Evolutionary conservation across 1,139 yeast genomes (phyloP), one percentile per base, ranked within the genome.

Genomic region (Diutina sp.): DNA sequence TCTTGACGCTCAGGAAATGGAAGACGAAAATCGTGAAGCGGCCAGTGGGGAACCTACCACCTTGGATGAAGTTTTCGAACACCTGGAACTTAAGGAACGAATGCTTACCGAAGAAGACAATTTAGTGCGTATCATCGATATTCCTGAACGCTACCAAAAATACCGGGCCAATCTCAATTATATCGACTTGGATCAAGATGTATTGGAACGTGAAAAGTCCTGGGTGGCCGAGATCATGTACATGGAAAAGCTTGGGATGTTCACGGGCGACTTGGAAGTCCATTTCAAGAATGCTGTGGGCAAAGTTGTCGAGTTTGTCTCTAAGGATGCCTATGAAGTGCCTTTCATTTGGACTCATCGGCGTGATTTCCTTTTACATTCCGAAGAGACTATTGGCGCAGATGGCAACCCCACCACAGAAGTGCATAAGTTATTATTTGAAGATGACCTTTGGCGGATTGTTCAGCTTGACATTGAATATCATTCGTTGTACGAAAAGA

Each of bases 301-400:
- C 32, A 83, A 86, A 61, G 91, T 87, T 1, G 83, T 93, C 48
- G 90, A 82, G 61, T 90, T 90, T 65, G 74, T 93, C 46, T 78
- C 90, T 12, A 84, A 82, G 62, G 96, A 90, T 56, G 78, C 85
- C 57, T 78, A 86, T 60, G 99, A 93, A 67, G 96, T 93, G 4
- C 98, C 99, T n/a, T 89, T 90, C 66, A 90, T 93, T 59, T 91
- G 96, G 89, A 86, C 91, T 46, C 96, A 90, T 66, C 87, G 98
- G 68, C 87, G 95, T 69, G 98, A 93, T 69, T 90, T 87, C 67
- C 76, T 90, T 46, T 74, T 87, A 56, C 75, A 76, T 62, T 79
- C 88, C 12, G 85, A 81, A 63, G 85, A 82, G 57, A 76, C 75
- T 8, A 61, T 63, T 38, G 74, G 72, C 55, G 80, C 80, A 8